Evolutionary conservation across 176 grass and related monocot genomes (phyloP).

Genomic region (Oryza australiensis): DNA sequence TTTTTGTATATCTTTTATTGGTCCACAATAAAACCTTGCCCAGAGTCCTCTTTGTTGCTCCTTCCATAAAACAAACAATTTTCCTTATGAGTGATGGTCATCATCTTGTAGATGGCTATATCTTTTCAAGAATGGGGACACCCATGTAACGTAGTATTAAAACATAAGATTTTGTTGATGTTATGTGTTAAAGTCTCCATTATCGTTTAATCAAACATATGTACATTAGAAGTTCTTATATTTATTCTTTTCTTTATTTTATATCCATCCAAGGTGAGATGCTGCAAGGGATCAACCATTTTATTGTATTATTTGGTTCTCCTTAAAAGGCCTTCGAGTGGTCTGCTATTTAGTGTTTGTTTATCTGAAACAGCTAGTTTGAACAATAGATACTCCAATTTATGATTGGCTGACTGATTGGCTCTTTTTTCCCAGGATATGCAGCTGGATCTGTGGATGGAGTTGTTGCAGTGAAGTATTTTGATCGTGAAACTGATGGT

Average conservation of each 20-base stretch:
- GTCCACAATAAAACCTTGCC: not conserved
- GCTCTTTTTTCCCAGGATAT: constrained; percentile 50
- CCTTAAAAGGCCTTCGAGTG: not conserved
- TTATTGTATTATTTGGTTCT: not conserved
- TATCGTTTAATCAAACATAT: not conserved
- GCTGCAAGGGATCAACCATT: not conserved
- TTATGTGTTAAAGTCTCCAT: not conserved
- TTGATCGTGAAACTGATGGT: constrained; percentile 44
- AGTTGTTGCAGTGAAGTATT: constrained; percentile 61
- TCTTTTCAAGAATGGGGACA: not conserved
- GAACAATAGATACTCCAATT: not conserved
- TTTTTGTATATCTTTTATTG: not conserved
- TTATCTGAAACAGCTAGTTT: constrained; percentile 9
- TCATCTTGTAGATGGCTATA: not conserved
- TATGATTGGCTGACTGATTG: not conserved
- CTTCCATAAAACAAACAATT: not conserved
- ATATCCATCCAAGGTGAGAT: constrained; percentile 6
- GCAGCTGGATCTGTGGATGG: constrained; percentile 55
- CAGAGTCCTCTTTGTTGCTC: not conserved
- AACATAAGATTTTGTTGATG: not conserved
- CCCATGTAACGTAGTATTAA: not conserved
- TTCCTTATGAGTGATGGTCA: not conserved
- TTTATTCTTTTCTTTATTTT: not conserved
- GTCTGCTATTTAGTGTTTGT: not conserved
- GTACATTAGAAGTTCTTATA: not conserved